Evolutionary conservation across 345 rosid genomes (phyloP), one percentile per base, ranked within the genome.

Genomic region (Nephelium lappaceum): DNA sequence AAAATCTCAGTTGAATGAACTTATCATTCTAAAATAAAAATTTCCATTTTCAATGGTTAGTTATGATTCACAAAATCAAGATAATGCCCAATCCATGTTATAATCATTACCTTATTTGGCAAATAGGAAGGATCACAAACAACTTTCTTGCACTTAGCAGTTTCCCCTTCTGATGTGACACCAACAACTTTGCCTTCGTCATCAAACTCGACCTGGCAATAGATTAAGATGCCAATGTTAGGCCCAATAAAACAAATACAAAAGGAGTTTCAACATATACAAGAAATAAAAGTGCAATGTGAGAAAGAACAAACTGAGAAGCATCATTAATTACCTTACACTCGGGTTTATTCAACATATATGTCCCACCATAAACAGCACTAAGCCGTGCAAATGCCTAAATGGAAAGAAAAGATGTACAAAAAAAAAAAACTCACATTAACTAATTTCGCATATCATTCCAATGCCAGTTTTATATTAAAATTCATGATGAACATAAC

Each of bases 361-460:
- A 96, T 0, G 97, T 96, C 71, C 98, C 99, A 81, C 99, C 99
- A 86, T 91, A 93, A 67, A 94, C 98, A 81, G 98, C 98, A 85
- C 98, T 94, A 83, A 94, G 99, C 53, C 98, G 89, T 80, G 99
- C 98, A 89, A 96, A 96, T 78, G 94, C 99, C 98, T 96, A 79
- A 68, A 79, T 36, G 57, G 53, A 73, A 69, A 62, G 49, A 43
- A 31, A 78, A 71, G 55, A 75, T n/a, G 47, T 23, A 57, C 14
- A 21, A 19, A 36, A 68, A 67, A 61, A 14, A 1, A 2, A 78
- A 51, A 8, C n/a, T n/a, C 16, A 51, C 7, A 21, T 53, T 11
- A 64, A 64, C 27, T 19, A 31, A 25, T 19, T 72, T 38, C 19
- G 21, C 25, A 60, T 18, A 27, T 49, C 16, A 31, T 1, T 65